Percentiles rank a stretch among this genome's conserved stretches.
These are phyloP conservation scores for Escallonia rubra DNA, from an alignment of 129 eudicot genomes.

Conservation along the genomic window DNA sequence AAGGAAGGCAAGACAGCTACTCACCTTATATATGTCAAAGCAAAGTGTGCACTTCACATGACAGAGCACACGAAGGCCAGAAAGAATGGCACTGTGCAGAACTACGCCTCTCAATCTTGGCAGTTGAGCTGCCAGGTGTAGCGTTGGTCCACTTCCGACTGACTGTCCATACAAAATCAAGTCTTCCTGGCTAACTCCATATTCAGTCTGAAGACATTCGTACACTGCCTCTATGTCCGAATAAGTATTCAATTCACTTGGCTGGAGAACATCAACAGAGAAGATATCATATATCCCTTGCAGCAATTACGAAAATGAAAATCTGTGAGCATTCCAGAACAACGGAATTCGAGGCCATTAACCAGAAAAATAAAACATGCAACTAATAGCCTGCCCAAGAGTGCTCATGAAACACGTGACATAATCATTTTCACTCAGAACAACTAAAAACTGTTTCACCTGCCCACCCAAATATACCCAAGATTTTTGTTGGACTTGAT, in stretches of 20 bases:
- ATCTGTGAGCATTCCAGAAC: too few species aligned
- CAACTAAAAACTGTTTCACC: too few species aligned
- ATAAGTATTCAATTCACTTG: constrained; percentile 86
- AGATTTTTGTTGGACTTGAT: neutral
- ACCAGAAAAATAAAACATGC: too few species aligned
- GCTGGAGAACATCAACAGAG: constrained; percentile 37
- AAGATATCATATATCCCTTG: too few species aligned
- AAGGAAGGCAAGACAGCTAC: constrained; percentile 2
- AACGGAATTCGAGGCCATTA: too few species aligned
- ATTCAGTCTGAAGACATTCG: constrained; percentile 83
- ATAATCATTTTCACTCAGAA: neutral
- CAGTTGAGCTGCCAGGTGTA: constrained; percentile 74
- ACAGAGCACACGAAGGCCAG: constrained; percentile 95
- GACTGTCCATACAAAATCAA: constrained; percentile 86
- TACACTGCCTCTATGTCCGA: constrained; percentile 96
- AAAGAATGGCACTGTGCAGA: constrained; percentile 92
- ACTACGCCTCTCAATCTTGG: constrained; percentile 92
- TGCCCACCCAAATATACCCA: too few species aligned
- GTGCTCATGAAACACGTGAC: too few species aligned
- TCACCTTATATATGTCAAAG: constrained; percentile 77
- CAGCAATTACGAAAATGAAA: too few species aligned
- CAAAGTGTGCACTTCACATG: constrained; percentile 76
- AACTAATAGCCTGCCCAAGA: too few species aligned
- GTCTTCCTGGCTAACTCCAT: constrained; percentile 87
- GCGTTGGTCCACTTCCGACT: constrained; percentile 95